Base-by-base conservation (phyloP, 768 basidiomycete species). In the Lactarius sp. region DNA sequence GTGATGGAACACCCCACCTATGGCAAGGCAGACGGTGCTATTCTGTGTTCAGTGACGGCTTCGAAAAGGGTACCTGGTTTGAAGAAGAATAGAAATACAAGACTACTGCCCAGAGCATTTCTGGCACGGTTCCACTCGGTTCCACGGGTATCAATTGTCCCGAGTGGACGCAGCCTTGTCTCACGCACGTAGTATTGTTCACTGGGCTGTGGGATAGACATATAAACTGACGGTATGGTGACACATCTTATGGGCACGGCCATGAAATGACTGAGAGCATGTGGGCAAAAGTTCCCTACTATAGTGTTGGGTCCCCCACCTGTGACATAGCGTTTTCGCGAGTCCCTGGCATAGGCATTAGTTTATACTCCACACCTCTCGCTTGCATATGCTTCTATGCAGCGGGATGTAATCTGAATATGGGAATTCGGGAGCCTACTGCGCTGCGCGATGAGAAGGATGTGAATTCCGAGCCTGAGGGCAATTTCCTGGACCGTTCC, bases 41-140 rank as follows among this genome's bases (percentile, higher is more conserved):
- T 31, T n/a, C 27, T 27, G 53, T 27, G 10, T 9, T 5, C 42
- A 68, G 67, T n/a, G 61, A 68, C 22, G 27, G 8, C 18, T 42
- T 68, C 18, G 66, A 56, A 14, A 13, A 55, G 2, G 42, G 46
- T 13, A 65, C 67, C 51, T 13, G 47, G 16, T 14, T 22, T 39
- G n/a, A 63, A n/a, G n/a, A n/a, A n/a, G n/a, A n/a, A n/a, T 22
- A 1, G 22, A 22, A 22, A 0, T 90, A 86, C 66, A 68, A 59
- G 20, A 83, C 84, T 0, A 73, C 72, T 1, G 77, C 75, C 8
- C 60, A 76, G 67, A 80, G 80, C 56, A 52, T 87, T 27, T 80
- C 80, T 2, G 83, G 83, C 6, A 75, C 88, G 31, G 77, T 88
- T 62, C 68, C 80, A 3, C 66, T 81, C 6, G 86, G 86, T 4